phyloP scores from a whole-genome alignment of 1,284 basidiomycete genomes.

The Cyathus olla region DNA sequence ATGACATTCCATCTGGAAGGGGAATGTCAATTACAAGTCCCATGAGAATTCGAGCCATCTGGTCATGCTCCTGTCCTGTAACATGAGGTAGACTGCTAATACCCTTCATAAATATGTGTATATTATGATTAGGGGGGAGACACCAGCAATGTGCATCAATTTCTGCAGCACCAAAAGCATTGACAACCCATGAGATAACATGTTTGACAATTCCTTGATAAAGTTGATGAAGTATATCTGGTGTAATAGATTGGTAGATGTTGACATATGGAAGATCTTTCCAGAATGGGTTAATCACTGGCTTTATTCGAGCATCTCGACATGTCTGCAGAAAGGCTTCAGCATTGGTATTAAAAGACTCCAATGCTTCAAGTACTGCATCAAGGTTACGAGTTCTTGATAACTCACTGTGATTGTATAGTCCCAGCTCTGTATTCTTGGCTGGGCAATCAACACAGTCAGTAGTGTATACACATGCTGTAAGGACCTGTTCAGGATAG shows the following conservation, averaged over 20 bases:
- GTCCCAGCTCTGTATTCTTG: too few species aligned
- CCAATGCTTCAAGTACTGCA: too few species aligned
- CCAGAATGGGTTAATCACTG: conserved; percentile 44
- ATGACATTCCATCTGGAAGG: conserved; percentile 1
- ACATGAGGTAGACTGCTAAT: conserved; percentile 37
- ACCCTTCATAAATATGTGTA: conserved; percentile 48
- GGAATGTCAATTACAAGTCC: conserved; percentile 6
- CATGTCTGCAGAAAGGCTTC: conserved; percentile 17
- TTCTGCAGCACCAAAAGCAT: conserved; percentile 25
- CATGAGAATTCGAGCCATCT: conserved; percentile 25
- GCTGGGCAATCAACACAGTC: too few species aligned
- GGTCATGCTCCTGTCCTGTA: conserved; percentile 34
- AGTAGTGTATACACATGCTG: conserved; percentile 9
- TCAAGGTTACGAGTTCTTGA: too few species aligned
- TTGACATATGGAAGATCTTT: conserved; percentile 34
- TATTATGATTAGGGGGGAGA: conserved; percentile 43
- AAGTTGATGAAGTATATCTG: conserved; percentile 47
- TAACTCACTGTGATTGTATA: too few species aligned
- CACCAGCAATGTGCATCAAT: conserved; percentile 38
- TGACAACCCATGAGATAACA: conserved; percentile 31
- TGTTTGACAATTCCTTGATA: conserved; percentile 44
- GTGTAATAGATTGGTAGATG: conserved; percentile 39
- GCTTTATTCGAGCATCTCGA: conserved; percentile 20
- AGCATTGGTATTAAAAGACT: not conserved
- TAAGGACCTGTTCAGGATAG: conserved; percentile 41